These are phyloP conservation scores for Backusella psychrophila DNA, from an alignment of 192 early-diverging fungal genomes.

Conservation along the genomic window DNA sequence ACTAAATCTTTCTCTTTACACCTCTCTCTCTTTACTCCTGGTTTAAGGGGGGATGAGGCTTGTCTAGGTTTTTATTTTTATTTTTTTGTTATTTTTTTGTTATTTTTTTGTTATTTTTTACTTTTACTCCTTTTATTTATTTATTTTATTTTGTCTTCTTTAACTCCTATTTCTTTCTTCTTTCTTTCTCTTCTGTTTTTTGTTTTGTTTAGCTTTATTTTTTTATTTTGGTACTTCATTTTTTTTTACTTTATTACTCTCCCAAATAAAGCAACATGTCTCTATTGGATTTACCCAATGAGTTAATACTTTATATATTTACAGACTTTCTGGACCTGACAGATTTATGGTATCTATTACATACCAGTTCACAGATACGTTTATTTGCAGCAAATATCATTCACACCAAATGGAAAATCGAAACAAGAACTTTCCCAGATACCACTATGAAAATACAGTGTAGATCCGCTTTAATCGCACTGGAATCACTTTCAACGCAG, in stretches of 20 bases:
- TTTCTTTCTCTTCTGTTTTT: neutral
- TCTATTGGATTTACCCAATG: constrained; percentile 29
- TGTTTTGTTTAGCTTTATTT: neutral
- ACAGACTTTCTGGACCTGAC: constrained; percentile 26
- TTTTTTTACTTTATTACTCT: neutral
- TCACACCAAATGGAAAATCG: constrained; percentile 32
- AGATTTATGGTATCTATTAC: constrained; percentile 34
- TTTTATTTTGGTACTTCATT: neutral
- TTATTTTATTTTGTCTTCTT: constrained; percentile 2
- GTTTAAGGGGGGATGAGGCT: constrained; percentile 7
- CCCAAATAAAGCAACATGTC: neutral
- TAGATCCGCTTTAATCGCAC: constrained; percentile 30
- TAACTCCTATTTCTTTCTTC: neutral
- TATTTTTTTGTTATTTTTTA: no score
- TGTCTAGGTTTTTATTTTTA: neutral
- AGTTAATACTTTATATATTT: constrained; percentile 33
- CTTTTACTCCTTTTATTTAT: constrained; percentile 8
- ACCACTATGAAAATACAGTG: constrained; percentile 33
- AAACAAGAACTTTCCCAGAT: constrained; percentile 14
- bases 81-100: no score
- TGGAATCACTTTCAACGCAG: constrained; percentile 23
- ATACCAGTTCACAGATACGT: constrained; percentile 21
- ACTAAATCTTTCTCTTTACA: neutral
- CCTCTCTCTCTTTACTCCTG: neutral
- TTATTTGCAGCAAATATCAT: constrained; percentile 27